Percentiles rank a stretch among this genome's conserved stretches.
Conservation (phyloP, 176 grass and related monocot species). For the Saccharum officinarum region DNA sequence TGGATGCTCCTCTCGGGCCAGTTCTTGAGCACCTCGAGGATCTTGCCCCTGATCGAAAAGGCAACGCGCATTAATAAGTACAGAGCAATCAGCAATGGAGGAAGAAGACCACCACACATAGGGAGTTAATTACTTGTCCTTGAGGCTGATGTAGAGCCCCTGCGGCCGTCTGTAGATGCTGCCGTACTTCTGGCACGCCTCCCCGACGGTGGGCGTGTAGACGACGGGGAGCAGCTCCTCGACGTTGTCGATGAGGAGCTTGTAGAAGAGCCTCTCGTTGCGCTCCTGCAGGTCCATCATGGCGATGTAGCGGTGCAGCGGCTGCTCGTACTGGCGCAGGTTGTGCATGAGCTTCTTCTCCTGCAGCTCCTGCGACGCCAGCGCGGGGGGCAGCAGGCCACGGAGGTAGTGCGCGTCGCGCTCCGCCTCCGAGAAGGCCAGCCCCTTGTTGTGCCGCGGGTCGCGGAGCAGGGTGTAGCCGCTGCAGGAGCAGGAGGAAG, state of each 20-base stretch:
- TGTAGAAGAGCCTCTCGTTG: slow-evolving; percentile 96
- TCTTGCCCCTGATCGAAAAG: slow-evolving; percentile 67
- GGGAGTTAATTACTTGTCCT: slow-evolving; percentile 62
- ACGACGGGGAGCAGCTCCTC: slow-evolving; percentile 95
- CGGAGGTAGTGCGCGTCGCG: slow-evolving; percentile 97
- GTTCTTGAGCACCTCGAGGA: slow-evolving; percentile 94
- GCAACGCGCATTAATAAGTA: too few species aligned
- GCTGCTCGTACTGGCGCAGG: slow-evolving; percentile 79
- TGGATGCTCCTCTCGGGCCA: slow-evolving; percentile 92
- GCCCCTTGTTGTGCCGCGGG: slow-evolving; percentile 85
- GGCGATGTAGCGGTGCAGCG: slow-evolving; percentile 86
- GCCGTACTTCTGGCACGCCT: slow-evolving; percentile 99
- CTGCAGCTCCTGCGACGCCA: slow-evolving; percentile 78
- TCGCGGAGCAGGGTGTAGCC: slow-evolving; percentile 72
- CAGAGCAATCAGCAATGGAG: not conserved
- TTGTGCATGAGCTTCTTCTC: slow-evolving; percentile 88
- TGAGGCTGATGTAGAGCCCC: slow-evolving; percentile 93
- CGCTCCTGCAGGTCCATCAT: slow-evolving; percentile 99
- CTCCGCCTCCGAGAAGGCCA: slow-evolving; percentile 83
- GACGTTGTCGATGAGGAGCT: slow-evolving; percentile 92
- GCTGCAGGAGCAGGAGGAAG: not conserved
- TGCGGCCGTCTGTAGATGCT: slow-evolving; percentile 77
- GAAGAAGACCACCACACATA: not conserved
- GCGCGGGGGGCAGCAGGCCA: slow-evolving; percentile 70
- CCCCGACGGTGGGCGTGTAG: slow-evolving; percentile 89